phyloP scores from a whole-genome alignment of 805 yeast species.

The Metschnikowia proteae region DNA sequence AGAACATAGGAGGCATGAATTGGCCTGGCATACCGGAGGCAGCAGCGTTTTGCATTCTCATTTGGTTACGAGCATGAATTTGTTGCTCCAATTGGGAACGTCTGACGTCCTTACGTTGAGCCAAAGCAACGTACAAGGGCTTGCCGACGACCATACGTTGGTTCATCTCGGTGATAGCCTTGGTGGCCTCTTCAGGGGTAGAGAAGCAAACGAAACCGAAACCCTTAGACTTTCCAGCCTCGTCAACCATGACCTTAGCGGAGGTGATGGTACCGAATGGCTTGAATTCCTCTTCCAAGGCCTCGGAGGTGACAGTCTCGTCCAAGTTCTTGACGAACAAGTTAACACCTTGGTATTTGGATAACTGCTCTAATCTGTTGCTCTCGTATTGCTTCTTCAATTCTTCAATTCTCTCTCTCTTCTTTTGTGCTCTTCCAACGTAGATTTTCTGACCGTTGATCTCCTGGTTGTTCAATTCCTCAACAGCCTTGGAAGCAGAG shows the following conservation, averaged over 20 bases:
- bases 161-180: slow-evolving; percentile 97
- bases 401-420: slow-evolving; percentile 94
- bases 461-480: slow-evolving; percentile 83
- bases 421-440: slow-evolving; percentile 99
- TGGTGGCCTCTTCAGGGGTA: slow-evolving; percentile 97
- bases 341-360: slow-evolving; percentile 96
- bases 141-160: slow-evolving; percentile 92
- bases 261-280: slow-evolving; percentile 94
- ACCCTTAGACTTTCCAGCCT: slow-evolving; percentile 92
- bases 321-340: slow-evolving; percentile 95
- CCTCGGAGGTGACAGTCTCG: slow-evolving; percentile 87
- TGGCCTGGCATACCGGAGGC: slow-evolving; percentile 84
- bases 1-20: slow-evolving; percentile 83
- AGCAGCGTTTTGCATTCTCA: slow-evolving; percentile 96
- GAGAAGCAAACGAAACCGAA: slow-evolving; percentile 98
- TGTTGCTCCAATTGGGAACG: slow-evolving; percentile 96
- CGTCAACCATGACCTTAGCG: slow-evolving; percentile 94
- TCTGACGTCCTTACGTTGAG: slow-evolving; percentile 98
- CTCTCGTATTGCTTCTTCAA: slow-evolving; percentile 92
- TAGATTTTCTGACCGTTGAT: slow-evolving; percentile 79
- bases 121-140: slow-evolving; percentile 97
- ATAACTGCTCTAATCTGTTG: slow-evolving; percentile 83
- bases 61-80: slow-evolving; percentile 95
- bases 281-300: slow-evolving; percentile 85
- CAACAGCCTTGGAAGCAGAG: slow-evolving; percentile 87